These are phyloP conservation scores for Beauveria bassiana DNA, from an alignment of 2,329 filamentous ascomycete genomes.

Conservation along the genomic window DNA sequence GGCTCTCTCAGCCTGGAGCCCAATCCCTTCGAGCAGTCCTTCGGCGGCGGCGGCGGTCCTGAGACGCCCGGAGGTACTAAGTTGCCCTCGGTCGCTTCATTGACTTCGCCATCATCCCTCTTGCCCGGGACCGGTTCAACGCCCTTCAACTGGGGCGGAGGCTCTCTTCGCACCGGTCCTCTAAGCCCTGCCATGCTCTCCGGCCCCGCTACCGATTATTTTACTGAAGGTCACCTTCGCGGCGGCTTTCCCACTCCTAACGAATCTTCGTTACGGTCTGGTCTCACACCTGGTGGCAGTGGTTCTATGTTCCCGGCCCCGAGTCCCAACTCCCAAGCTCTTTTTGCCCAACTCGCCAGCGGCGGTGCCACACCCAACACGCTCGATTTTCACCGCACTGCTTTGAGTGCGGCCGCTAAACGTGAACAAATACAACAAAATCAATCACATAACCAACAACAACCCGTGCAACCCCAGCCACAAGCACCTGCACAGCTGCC, in stretches of 20 bases:
- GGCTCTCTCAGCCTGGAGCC: conserved; percentile 68
- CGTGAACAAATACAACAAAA: conserved; percentile 31
- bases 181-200: conserved; percentile 96
- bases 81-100: conserved; percentile 78
- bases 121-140: conserved; percentile 65
- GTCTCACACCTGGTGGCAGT: conserved; percentile 86
- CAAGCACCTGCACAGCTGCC: conserved; percentile 12
- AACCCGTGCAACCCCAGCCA: conserved; percentile 15
- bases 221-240: conserved; percentile 70
- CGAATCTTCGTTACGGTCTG: conserved; percentile 87
- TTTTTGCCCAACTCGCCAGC: conserved; percentile 71
- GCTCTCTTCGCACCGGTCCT: conserved; percentile 84
- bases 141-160: conserved; percentile 70
- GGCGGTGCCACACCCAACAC: conserved; percentile 84
- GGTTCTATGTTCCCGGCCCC: conserved; percentile 95
- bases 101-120: conserved; percentile 83
- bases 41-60: conserved; percentile 53
- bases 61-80: conserved; percentile 80
- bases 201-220: conserved; percentile 80
- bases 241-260: conserved; percentile 90
- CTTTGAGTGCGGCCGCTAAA: conserved; percentile 69
- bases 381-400: conserved; percentile 89
- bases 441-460: conserved; percentile 27
- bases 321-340: conserved; percentile 76
- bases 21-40: conserved; percentile 96